Evolutionary conservation across 129 eudicot genomes (phyloP).

Genomic region (Pulicaria dysenterica): DNA sequence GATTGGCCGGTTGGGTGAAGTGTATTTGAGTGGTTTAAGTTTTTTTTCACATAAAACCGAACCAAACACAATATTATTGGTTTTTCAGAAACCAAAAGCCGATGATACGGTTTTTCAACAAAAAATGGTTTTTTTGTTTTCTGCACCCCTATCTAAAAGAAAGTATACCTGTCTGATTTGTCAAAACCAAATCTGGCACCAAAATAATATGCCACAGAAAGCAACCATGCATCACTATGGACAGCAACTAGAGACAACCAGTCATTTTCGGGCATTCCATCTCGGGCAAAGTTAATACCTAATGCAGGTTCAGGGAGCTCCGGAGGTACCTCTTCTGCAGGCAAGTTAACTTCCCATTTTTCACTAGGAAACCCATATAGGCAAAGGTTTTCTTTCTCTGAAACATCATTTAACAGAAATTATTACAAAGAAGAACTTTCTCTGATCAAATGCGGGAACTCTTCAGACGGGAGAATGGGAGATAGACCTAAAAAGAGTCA

Average conservation of each 20-base stretch:
- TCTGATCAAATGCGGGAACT: neutral
- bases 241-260: slow-evolving; percentile 98
- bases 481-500: neutral
- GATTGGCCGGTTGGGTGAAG: neutral
- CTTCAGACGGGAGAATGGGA: neutral
- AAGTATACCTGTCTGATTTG: slow-evolving; percentile 72
- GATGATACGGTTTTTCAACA: neutral
- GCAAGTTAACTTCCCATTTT: slow-evolving; percentile 91
- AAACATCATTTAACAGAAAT: slow-evolving; percentile 19
- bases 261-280: slow-evolving; percentile 94
- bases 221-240: slow-evolving; percentile 91
- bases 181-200: slow-evolving; percentile 95
- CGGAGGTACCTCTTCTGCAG: slow-evolving; percentile 96
- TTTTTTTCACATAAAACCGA: neutral
- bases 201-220: slow-evolving; percentile 85
- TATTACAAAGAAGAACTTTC: neutral
- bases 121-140: neutral
- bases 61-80: neutral
- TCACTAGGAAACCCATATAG: slow-evolving; percentile 86
- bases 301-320: slow-evolving; percentile 98
- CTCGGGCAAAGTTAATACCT: slow-evolving; percentile 95
- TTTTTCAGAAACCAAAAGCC: neutral
- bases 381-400: slow-evolving; percentile 95
- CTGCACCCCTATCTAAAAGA: neutral
- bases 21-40: too few relatives aligned